Evolutionary conservation across 2,329 filamentous ascomycete genomes (phyloP).

Genomic region (Aureobasidium subglaciale): DNA sequence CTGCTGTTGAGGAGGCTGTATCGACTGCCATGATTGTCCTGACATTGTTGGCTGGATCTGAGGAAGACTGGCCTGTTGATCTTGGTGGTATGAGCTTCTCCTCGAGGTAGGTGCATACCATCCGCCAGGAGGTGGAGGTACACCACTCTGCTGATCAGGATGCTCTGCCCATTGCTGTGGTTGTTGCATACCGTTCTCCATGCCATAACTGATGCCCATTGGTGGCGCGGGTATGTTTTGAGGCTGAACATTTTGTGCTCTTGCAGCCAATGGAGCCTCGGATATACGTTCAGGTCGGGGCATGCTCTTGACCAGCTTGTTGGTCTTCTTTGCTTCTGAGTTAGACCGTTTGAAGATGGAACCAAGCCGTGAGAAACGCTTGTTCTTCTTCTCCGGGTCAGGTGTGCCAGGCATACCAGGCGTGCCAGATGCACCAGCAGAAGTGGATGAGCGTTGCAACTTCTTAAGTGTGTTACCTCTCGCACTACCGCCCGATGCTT

Average conservation of each 20-base stretch:
- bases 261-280: background rate
- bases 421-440: conserved; percentile 16
- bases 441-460: conserved; percentile 22
- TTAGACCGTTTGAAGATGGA: conserved; percentile 36
- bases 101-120: conserved; percentile 20
- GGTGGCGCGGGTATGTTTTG: conserved; percentile 10
- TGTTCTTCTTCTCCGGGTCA: conserved; percentile 32
- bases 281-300: background rate
- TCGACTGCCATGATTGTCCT: background rate
- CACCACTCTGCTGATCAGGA: background rate
- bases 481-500: background rate
- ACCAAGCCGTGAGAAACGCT: conserved; percentile 39
- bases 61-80: background rate
- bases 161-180: background rate
- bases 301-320: conserved; percentile 12
- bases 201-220: background rate
- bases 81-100: conserved; percentile 8
- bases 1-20: background rate
- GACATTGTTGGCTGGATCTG: background rate
- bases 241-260: conserved; percentile 4
- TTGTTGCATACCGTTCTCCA: background rate
- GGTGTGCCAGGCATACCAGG: conserved; percentile 18
- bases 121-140: conserved; percentile 18
- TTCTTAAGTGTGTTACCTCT: conserved; percentile 25
- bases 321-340: conserved; percentile 25